Percentiles rank a stretch among this genome's conserved stretches.
These are phyloP conservation scores for Neofusicoccum sp. DNA, from an alignment of 2,329 filamentous ascomycete species.

Conservation along the genomic window DNA sequence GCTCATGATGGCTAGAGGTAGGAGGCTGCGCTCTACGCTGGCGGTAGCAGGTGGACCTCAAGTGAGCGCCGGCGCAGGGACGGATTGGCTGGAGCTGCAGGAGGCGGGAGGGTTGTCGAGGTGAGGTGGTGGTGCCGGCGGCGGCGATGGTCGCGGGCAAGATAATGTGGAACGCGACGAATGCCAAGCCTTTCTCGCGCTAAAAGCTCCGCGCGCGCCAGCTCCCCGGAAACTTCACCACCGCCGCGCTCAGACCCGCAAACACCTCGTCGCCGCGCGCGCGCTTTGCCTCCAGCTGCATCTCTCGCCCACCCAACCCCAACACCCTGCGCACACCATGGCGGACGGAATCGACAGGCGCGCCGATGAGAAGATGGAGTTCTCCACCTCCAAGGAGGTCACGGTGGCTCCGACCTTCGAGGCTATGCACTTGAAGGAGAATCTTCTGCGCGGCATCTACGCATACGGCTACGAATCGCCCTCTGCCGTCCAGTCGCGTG, in stretches of 20 bases:
- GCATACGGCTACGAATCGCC: slow-evolving; percentile 98
- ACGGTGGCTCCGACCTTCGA: slow-evolving; percentile 77
- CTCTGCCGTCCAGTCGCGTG: slow-evolving; percentile 94
- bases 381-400: slow-evolving; percentile 96
- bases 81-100: background rate
- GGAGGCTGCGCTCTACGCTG: background rate
- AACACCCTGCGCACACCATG: slow-evolving; percentile 58
- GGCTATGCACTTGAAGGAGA: slow-evolving; percentile 92
- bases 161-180: slow-evolving; percentile 5
- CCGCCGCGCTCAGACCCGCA: slow-evolving; percentile 13
- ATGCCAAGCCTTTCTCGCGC: slow-evolving; percentile 5
- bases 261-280: background rate
- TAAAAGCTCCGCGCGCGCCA: background rate
- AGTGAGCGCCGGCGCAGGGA: background rate
- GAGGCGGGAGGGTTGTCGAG: background rate
- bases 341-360: slow-evolving; percentile 91
- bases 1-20: slow-evolving; percentile 52
- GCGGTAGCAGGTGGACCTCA: background rate
- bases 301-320: background rate
- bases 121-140: background rate
- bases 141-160: slow-evolving; percentile 2
- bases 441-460: slow-evolving; percentile 93
- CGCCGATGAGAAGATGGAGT: slow-evolving; percentile 95
- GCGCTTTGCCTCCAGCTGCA: background rate
- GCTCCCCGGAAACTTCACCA: slow-evolving; percentile 16